Evolutionary conservation across 1,139 yeast species (phyloP).

Genomic region (Yamadazyma jaroonii): DNA sequence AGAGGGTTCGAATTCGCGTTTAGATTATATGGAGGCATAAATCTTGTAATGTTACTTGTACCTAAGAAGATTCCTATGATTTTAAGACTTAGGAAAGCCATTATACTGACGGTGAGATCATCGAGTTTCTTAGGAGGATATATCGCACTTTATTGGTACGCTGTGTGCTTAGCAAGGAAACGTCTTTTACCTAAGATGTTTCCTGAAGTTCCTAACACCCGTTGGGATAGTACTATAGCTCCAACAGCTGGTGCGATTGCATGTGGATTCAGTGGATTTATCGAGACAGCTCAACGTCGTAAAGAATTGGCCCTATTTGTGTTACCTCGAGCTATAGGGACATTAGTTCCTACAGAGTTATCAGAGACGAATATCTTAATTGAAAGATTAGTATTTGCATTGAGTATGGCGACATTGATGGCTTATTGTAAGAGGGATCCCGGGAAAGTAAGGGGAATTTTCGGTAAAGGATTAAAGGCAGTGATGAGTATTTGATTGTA

Average conservation of each 20-base stretch:
- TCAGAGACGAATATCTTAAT: constrained; percentile 23
- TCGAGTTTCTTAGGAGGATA: constrained; percentile 33
- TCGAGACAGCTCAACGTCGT: constrained; percentile 32
- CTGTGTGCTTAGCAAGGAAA: constrained; percentile 33
- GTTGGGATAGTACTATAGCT: constrained; percentile 30
- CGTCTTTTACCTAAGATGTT: constrained; percentile 28
- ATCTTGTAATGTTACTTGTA: constrained; percentile 27
- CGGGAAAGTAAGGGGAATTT: constrained; percentile 32
- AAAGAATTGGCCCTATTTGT: constrained; percentile 41
- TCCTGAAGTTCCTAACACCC: constrained; percentile 24
- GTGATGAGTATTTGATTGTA: constrained; percentile 14
- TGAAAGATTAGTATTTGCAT: constrained; percentile 29
- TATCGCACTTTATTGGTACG: constrained; percentile 36
- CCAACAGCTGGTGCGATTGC: constrained; percentile 29
- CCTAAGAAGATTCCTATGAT: constrained; percentile 22
- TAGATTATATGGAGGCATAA: constrained; percentile 32
- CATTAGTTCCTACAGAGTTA: constrained; percentile 28
- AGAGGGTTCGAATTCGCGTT: constrained; percentile 35
- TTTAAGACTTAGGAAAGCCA: constrained; percentile 20
- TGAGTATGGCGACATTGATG: constrained; percentile 33
- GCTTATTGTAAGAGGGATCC: constrained; percentile 29
- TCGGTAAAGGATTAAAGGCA: constrained; percentile 28
- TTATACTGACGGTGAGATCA: constrained; percentile 26
- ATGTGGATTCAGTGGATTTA: constrained; percentile 34
- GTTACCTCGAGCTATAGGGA: constrained; percentile 38